phyloP scores from a whole-genome alignment of 768 basidiomycete species.

The Amanita brunnescens region DNA sequence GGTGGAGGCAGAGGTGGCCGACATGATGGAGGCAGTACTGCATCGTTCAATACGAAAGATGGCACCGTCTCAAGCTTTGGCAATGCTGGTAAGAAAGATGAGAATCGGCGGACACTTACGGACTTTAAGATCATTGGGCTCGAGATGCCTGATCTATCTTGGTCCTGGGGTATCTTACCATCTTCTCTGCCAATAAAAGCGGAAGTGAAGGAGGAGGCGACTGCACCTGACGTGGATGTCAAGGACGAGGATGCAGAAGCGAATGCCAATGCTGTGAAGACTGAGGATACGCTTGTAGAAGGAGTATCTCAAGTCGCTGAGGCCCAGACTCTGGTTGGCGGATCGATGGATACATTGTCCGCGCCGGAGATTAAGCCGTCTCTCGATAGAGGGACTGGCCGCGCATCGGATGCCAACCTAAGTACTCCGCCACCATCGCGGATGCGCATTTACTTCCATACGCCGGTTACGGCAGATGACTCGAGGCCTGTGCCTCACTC shows the following conservation, averaged over 20 bases:
- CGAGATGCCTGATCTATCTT: slow-evolving; percentile 71
- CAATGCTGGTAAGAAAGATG: slow-evolving; percentile 68
- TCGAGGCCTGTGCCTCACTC: slow-evolving; percentile 63
- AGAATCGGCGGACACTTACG: slow-evolving; percentile 86
- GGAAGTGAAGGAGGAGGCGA: slow-evolving; percentile 23
- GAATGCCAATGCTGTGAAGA: slow-evolving; percentile 13
- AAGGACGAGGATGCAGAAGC: slow-evolving; percentile 24
- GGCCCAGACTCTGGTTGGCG: slow-evolving; percentile 18
- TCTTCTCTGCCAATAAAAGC: slow-evolving; percentile 20
- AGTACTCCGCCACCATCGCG: slow-evolving; percentile 60
- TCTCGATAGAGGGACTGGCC: slow-evolving; percentile 14
- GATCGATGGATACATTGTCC: slow-evolving; percentile 18
- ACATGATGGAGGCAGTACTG: slow-evolving; percentile 31
- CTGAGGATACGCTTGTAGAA: slow-evolving; percentile 2
- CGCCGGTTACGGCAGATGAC: slow-evolving; percentile 77
- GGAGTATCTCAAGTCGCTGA: slow-evolving; percentile 4
- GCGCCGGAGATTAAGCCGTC: slow-evolving; percentile 23
- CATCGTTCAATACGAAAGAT: slow-evolving; percentile 43
- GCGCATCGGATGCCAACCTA: slow-evolving; percentile 22
- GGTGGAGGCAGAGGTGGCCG: slow-evolving; percentile 31
- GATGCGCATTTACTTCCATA: slow-evolving; percentile 89
- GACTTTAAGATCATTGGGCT: slow-evolving; percentile 97
- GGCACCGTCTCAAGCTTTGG: slow-evolving; percentile 35
- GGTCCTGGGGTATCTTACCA: slow-evolving; percentile 77
- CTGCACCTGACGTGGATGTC: slow-evolving; percentile 19